Conservation (phyloP, 2,329 filamentous ascomycete genomes). For the Neophaeococcomyces mojaviensis region DNA sequence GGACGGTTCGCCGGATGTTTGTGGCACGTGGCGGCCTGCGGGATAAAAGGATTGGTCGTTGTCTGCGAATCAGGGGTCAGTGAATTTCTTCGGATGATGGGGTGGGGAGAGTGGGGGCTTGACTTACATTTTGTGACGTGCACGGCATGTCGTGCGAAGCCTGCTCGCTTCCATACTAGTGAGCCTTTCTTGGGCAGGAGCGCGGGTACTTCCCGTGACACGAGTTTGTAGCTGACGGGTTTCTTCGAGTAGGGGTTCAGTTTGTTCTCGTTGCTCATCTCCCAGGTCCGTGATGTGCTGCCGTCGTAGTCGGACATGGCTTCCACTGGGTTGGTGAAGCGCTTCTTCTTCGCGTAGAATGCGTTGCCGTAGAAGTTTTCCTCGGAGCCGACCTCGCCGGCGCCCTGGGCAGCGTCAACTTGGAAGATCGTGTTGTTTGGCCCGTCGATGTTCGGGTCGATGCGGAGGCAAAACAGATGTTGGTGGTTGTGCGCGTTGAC, state of each 20-base stretch:
- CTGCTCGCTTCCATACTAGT: slow-evolving; percentile 81
- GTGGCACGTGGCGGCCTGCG: slow-evolving; percentile 78
- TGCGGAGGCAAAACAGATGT: slow-evolving; percentile 83
- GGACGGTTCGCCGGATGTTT: slow-evolving; percentile 74
- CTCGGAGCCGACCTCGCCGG: slow-evolving; percentile 67
- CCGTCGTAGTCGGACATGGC: slow-evolving; percentile 75
- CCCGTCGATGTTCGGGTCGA: slow-evolving; percentile 83
- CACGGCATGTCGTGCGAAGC: slow-evolving; percentile 77
- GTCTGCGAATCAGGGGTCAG: slow-evolving; percentile 44
- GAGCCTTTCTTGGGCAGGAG: slow-evolving; percentile 74
- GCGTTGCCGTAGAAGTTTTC: slow-evolving; percentile 88
- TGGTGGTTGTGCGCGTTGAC: slow-evolving; percentile 96
- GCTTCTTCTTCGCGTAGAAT: slow-evolving; percentile 78
- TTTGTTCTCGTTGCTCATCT: slow-evolving; percentile 77
- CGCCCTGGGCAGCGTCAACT: slow-evolving; percentile 64
- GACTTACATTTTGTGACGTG: slow-evolving; percentile 80
- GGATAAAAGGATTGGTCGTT: slow-evolving; percentile 75
- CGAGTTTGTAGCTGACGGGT: slow-evolving; percentile 79
- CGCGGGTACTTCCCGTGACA: slow-evolving; percentile 72
- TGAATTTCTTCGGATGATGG: slow-evolving; percentile 9
- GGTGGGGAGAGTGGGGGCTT: slow-evolving; percentile 12
- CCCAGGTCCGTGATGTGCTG: slow-evolving; percentile 73
- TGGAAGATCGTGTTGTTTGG: slow-evolving; percentile 78
- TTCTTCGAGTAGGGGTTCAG: slow-evolving; percentile 82
- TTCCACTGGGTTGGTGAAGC: slow-evolving; percentile 61